A percentile compares a stretch with the other conserved stretches of the same genome.
Conservation (phyloP, 1,139 yeast genomes). For the Suhomyces ambrosiae region DNA sequence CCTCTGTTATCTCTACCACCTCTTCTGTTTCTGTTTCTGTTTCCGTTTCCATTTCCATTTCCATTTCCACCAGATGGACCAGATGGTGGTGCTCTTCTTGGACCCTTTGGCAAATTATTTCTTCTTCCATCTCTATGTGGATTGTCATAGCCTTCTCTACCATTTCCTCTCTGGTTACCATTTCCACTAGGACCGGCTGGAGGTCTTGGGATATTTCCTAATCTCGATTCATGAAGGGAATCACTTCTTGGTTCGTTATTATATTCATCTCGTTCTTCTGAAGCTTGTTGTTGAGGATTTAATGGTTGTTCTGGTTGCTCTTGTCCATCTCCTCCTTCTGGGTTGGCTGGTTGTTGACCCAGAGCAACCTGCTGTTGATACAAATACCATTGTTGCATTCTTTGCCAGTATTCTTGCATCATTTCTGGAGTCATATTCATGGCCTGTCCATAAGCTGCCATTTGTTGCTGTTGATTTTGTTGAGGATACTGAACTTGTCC, state of each 20-base stretch:
- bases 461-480: constrained; percentile 14
- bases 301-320: constrained; percentile 53
- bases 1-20: constrained; percentile 16
- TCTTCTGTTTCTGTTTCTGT: constrained; percentile 23
- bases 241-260: constrained; percentile 22
- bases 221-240: constrained; percentile 7
- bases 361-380: constrained; percentile 52
- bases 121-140: constrained; percentile 31
- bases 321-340: constrained; percentile 37
- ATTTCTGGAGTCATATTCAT: constrained; percentile 73
- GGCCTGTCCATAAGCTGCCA: constrained; percentile 30
- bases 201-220: constrained; percentile 9
- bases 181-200: constrained; percentile 19
- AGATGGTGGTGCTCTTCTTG: constrained; percentile 44
- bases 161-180: constrained; percentile 14
- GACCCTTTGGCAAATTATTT: constrained; percentile 45
- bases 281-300: constrained; percentile 55
- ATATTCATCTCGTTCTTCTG: constrained; percentile 21
- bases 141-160: constrained; percentile 18
- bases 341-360: constrained; percentile 17
- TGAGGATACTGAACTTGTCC: constrained; percentile 30
- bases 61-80: constrained; percentile 36
- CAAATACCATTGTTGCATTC: constrained; percentile 79
- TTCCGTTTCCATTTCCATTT: constrained; percentile 30
- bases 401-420: constrained; percentile 87